A percentile compares a stretch with the other conserved stretches of the same genome.
phyloP scores from a whole-genome alignment of 495 filamentous ascomycete species.

The Penicillium alfredii region DNA sequence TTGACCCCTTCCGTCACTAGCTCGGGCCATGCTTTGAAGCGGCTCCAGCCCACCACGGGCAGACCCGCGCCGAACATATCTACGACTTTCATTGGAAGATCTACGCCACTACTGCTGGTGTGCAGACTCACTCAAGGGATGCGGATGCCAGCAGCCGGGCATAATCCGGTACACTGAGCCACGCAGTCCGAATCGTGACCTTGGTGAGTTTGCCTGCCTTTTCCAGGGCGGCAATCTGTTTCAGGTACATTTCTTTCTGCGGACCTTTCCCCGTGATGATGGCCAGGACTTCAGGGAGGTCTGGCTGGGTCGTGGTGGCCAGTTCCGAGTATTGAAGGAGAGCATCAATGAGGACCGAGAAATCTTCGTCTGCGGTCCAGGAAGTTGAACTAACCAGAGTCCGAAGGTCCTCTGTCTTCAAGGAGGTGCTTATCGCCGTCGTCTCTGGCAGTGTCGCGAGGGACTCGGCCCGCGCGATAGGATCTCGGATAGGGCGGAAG shows the following conservation, averaged over 20 bases:
- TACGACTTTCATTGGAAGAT: constrained; percentile 98
- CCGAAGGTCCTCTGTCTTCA: constrained; percentile 50
- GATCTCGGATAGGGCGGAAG: constrained; percentile 61
- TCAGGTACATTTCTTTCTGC: constrained; percentile 66
- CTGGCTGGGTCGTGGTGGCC: constrained; percentile 23
- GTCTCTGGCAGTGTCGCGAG: constrained; percentile 57
- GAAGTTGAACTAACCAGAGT: constrained; percentile 87
- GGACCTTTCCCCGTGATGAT: constrained; percentile 95
- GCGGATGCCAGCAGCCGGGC: constrained; percentile 79
- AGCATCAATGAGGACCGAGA: constrained; percentile 80
- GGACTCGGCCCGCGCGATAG: constrained; percentile 47
- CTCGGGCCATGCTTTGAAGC: constrained; percentile 81
- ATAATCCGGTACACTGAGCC: constrained; percentile 78
- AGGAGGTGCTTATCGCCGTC: constrained; percentile 43
- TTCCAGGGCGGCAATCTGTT: constrained; percentile 54
- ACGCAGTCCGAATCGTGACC: constrained; percentile 71
- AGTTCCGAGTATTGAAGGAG: constrained; percentile 63
- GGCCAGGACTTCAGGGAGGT: constrained; percentile 62
- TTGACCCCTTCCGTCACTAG: constrained; percentile 81
- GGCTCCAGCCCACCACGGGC: constrained; percentile 79
- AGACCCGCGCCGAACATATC: constrained; percentile 96
- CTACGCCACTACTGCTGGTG: constrained; percentile 86
- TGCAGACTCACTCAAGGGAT: constrained; percentile 86
- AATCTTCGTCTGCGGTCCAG: constrained; percentile 97
- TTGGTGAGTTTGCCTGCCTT: constrained; percentile 53